Evolutionary conservation across 2,329 filamentous ascomycete species (phyloP).

Genomic region (Aspergillus fumigatus): DNA sequence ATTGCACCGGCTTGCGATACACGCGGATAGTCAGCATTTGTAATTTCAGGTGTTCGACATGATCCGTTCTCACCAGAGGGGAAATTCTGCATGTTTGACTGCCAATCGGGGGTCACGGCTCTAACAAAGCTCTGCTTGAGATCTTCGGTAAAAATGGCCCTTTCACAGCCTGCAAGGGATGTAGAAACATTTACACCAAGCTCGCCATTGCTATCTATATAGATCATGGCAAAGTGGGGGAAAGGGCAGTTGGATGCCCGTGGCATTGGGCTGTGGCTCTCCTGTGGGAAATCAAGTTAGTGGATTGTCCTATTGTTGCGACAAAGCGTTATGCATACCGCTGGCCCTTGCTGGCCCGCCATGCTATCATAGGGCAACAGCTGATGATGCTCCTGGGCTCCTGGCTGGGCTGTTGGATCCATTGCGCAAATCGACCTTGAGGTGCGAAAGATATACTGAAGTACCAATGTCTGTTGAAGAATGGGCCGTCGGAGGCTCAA

Average conservation of each 20-base stretch:
- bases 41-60: neutral
- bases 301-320: conserved; percentile 2
- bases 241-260: conserved; percentile 23
- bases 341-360: conserved; percentile 15
- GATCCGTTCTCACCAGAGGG: conserved; percentile 20
- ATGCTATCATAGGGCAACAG: conserved; percentile 18
- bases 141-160: conserved; percentile 33
- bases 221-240: conserved; percentile 35
- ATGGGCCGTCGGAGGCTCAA: neutral
- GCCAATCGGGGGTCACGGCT: conserved; percentile 18
- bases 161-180: conserved; percentile 29
- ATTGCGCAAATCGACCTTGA: conserved; percentile 12
- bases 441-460: neutral
- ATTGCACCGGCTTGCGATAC: neutral
- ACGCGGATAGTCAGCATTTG: neutral
- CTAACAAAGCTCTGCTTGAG: conserved; percentile 32
- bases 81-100: conserved; percentile 17
- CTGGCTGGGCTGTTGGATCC: conserved; percentile 14
- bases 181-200: conserved; percentile 28
- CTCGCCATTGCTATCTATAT: conserved; percentile 32
- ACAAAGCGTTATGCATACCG: conserved; percentile 11
- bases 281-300: conserved; percentile 12
- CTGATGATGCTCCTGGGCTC: conserved; percentile 11
- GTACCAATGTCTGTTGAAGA: neutral
- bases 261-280: conserved; percentile 15